Evolutionary conservation across 257 asterid species (phyloP).

Genomic region (Solanum chaucha): DNA sequence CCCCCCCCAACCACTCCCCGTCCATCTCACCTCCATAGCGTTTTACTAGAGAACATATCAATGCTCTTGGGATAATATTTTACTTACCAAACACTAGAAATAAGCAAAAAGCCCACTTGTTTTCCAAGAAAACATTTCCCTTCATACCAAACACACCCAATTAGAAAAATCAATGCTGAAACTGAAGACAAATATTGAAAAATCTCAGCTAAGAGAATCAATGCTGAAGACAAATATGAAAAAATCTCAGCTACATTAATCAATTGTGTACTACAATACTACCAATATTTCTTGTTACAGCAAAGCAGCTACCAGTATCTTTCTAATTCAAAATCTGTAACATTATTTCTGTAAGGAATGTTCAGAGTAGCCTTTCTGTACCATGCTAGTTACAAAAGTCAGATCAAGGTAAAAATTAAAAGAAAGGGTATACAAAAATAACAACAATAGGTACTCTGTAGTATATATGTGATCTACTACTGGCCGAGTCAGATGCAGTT

Average conservation of each 20-base stretch:
- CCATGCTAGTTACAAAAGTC: background rate
- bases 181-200: no score
- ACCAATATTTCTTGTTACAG: background rate
- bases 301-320: background rate
- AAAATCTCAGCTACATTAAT: background rate
- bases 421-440: background rate
- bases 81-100: no score
- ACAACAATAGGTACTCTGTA: background rate
- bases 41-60: no score
- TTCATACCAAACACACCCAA: no score
- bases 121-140: no score
- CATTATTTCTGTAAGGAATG: background rate
- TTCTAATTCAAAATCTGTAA: background rate
- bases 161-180: no score
- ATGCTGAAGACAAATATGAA: background rate
- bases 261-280: background rate
- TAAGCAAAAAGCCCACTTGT: no score
- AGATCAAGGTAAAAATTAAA: background rate
- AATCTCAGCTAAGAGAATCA: background rate
- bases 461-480: background rate
- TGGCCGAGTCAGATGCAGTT: background rate
- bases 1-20: no score
- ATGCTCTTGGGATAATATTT: no score
- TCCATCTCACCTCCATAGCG: no score
- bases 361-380: background rate